Percentiles rank a stretch among this genome's conserved stretches.
phyloP scores from a whole-genome alignment of 805 yeast genomes.

The Saturnispora serradocipensis region DNA sequence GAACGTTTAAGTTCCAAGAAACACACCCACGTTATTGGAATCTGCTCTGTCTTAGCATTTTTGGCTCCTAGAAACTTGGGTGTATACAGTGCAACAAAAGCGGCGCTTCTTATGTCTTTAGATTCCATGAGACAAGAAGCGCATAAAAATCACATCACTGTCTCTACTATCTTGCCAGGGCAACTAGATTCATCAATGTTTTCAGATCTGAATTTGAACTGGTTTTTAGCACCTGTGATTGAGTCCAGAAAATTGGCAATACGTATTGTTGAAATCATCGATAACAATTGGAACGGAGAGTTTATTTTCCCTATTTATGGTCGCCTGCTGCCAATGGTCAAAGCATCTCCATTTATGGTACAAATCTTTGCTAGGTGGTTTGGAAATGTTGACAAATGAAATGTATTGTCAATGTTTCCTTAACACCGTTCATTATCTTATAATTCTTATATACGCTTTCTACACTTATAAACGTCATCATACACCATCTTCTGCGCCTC shows the following conservation, averaged over 20 bases:
- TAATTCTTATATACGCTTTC: neutral
- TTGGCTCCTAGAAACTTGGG: constrained; percentile 41
- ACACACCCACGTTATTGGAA: constrained; percentile 30
- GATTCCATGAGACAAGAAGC: constrained; percentile 38
- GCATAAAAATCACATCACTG: constrained; percentile 20
- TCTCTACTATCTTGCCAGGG: constrained; percentile 40
- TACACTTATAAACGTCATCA: neutral
- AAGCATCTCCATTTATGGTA: constrained; percentile 32
- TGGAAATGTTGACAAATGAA: constrained; percentile 24
- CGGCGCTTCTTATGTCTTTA: constrained; percentile 35
- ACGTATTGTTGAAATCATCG: constrained; percentile 27
- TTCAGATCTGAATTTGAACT: constrained; percentile 33
- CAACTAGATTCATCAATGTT: constrained; percentile 44
- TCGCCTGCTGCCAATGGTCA: constrained; percentile 34
- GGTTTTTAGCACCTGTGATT: constrained; percentile 41
- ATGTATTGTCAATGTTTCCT: neutral
- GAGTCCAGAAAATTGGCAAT: constrained; percentile 31
- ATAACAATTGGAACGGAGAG: constrained; percentile 33
- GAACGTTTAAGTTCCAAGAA: constrained; percentile 14
- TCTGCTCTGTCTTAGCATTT: constrained; percentile 40
- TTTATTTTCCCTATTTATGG: constrained; percentile 41
- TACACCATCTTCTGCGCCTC: neutral
- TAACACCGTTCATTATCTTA: neutral
- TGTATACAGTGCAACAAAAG: constrained; percentile 41
- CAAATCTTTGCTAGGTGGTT: constrained; percentile 25